Percentiles rank a stretch among this genome's conserved stretches.
Conservation (phyloP, 2,329 filamentous ascomycete genomes). For the Scytalidium lignicola region DNA sequence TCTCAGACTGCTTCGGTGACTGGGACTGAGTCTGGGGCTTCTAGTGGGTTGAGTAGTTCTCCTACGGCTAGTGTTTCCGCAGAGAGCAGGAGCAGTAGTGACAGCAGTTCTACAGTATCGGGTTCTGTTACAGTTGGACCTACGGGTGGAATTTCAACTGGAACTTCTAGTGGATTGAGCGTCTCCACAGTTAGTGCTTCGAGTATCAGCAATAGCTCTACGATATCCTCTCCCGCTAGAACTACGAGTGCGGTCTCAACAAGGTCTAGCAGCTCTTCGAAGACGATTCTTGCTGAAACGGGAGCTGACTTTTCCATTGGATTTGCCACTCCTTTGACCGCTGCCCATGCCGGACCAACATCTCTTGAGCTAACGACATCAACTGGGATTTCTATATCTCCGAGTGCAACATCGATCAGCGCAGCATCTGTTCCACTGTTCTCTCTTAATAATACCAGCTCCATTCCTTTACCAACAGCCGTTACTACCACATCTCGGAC, state of each 20-base stretch:
- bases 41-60: neutral
- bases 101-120: no score
- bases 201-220: neutral
- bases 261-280: neutral
- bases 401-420: neutral
- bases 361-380: no score
- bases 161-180: neutral
- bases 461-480: constrained; percentile 7
- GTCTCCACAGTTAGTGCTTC: neutral
- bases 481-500: neutral
- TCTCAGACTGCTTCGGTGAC: neutral
- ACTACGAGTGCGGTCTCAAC: neutral
- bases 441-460: constrained; percentile 18
- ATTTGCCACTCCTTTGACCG: neutral
- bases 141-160: no score
- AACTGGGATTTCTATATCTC: no score
- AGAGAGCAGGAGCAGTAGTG: no score
- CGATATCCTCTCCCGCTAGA: no score
- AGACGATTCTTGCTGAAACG: neutral
- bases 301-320: neutral
- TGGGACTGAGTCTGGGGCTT: neutral
- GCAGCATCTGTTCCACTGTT: constrained; percentile 12
- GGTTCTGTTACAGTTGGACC: no score
- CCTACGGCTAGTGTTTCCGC: no score
- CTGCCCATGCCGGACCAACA: neutral